Percentiles rank a stretch among this genome's conserved stretches.
These are phyloP conservation scores for Limnomonas spitsbergensis DNA, from an alignment of 139 green algal species.

Conservation along the genomic window DNA sequence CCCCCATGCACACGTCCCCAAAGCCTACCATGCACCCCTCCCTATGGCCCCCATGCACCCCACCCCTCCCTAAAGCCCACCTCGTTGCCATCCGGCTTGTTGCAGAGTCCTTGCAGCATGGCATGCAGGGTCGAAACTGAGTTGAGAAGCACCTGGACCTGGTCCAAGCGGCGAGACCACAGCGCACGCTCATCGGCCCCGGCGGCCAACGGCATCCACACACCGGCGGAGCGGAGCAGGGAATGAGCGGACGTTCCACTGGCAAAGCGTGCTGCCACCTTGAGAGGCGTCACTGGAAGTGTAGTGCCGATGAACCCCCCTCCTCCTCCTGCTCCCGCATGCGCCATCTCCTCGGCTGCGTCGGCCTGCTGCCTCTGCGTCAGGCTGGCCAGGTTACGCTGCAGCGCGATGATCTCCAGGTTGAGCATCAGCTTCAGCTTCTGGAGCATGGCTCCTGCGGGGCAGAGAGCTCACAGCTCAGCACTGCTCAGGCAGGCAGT, in stretches of 20 bases:
- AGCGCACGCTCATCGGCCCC: not conserved
- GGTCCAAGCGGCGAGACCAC: not conserved
- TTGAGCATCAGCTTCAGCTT: conserved; percentile 53
- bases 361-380: not conserved
- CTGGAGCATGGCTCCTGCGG: conserved; percentile 43
- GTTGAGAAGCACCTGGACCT: conserved; percentile 23
- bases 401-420: conserved; percentile 41
- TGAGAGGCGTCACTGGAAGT: not conserved
- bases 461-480: no score
- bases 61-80: not conserved
- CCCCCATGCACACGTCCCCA: no score
- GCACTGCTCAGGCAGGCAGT: no score
- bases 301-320: not conserved
- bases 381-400: conserved; percentile 22
- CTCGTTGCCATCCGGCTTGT: not conserved
- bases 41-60: no score
- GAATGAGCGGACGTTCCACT: not conserved
- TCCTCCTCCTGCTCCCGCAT: not conserved
- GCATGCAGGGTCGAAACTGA: conserved; percentile 27
- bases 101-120: conserved; percentile 26
- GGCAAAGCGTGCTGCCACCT: not conserved
- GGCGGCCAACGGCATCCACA: not conserved
- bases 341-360: not conserved
- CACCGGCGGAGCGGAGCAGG: not conserved
- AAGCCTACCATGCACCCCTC: no score